Evolutionary conservation across 2,329 filamentous ascomycete species (phyloP), one percentile per base, ranked within the genome.

Genomic region (Pseudonectria buxi): DNA sequence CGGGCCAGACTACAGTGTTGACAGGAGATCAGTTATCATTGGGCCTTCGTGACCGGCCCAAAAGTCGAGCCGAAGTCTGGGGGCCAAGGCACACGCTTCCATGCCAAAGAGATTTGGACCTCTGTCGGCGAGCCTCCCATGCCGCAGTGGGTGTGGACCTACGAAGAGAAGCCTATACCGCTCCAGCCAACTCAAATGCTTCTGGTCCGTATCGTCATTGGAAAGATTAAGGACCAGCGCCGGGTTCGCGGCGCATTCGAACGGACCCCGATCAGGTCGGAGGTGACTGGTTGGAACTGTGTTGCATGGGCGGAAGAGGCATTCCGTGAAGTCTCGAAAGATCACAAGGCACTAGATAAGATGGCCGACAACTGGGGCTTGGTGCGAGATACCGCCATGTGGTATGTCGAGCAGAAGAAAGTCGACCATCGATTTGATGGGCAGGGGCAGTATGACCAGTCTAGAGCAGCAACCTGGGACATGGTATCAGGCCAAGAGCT

Each of bases 271-370:
- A 3, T 38, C 10, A 11, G 30, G 3, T 14, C 14, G 5, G 28
- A 12, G n/a, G 12, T 26, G 10, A 14, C 30, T 5, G 36, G 24
- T 3, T 38, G 36, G 36, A 38, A 38, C 24, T 69, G 64, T 46
- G 59, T 68, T 1, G 40, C 16, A 1, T 69, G 63, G 65, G 58
- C 67, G 4, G 54, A 58, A 37, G 63, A 69, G 43, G 64, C 63
- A 4, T 41, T 68, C 24, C 41, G 56, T 35, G 37, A 12, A 4
- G 34, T 61, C 7, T 13, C 49, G 32, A 34, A 37, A 7, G 58
- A 64, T 41, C 35, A 35, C 1, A 56, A 54, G 24, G 52, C 47
- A 6, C 35, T 67, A n/a, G 58, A 57, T 6, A 62, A 51, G 3
- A 52, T 44, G 14, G 41, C 51, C 1, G 26, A 44, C 6, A 47